These are phyloP conservation scores for Boletellus sp. DNA, from an alignment of 768 basidiomycete species.

Conservation along the genomic window DNA sequence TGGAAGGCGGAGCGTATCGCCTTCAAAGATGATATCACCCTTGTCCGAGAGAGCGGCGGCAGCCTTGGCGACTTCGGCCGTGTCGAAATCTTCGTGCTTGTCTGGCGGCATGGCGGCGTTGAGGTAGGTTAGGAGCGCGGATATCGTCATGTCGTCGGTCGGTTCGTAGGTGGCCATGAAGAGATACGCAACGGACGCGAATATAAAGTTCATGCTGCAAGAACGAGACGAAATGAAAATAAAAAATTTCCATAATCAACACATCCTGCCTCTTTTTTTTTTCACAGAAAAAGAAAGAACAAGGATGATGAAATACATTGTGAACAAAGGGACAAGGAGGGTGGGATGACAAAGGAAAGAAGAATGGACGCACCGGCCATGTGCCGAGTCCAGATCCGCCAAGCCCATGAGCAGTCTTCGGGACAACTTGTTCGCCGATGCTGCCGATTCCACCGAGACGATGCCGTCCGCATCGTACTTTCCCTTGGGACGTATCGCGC, in stretches of 20 bases:
- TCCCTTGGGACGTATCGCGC: slow-evolving; percentile 26
- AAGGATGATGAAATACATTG: background rate
- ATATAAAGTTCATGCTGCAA: slow-evolving; percentile 55
- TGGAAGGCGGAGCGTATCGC: slow-evolving; percentile 39
- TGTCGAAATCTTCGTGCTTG: slow-evolving; percentile 82
- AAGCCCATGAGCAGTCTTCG: slow-evolving; percentile 34
- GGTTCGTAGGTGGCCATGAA: slow-evolving; percentile 65
- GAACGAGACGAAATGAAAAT: slow-evolving; percentile 1
- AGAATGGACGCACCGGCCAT: slow-evolving; percentile 51
- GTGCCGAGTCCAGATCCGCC: slow-evolving; percentile 57
- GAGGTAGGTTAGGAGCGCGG: slow-evolving; percentile 63
- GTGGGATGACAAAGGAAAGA: background rate
- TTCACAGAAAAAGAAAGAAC: too few species aligned
- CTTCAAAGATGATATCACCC: slow-evolving; percentile 49
- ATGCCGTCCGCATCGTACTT: slow-evolving; percentile 24
- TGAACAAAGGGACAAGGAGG: slow-evolving; percentile 1
- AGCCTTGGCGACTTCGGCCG: slow-evolving; percentile 59
- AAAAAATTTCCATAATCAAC: background rate
- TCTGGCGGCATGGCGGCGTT: slow-evolving; percentile 74
- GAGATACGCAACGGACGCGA: slow-evolving; percentile 57
- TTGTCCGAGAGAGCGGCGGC: slow-evolving; percentile 45
- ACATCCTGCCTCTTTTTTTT: background rate
- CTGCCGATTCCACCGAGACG: slow-evolving; percentile 13
- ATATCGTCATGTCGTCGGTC: slow-evolving; percentile 67
- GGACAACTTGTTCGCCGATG: slow-evolving; percentile 17